Evolutionary conservation across 2,329 filamentous ascomycete species (phyloP), one percentile per base, ranked within the genome.

Genomic region (Paecilomyces sp.): DNA sequence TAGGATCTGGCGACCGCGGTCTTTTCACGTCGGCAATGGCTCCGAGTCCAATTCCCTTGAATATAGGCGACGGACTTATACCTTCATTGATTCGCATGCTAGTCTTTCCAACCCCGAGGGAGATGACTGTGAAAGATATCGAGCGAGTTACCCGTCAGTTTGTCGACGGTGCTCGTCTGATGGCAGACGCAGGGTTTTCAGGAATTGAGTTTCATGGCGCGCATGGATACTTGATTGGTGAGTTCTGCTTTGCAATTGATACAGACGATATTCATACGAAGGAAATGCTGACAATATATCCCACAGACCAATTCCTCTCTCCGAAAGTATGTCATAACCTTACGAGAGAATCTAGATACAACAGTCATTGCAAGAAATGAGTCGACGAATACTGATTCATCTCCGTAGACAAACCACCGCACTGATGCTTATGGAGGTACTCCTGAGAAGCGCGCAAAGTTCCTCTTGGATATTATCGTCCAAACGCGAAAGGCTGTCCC

Each of bases 81-180:
- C 73, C 79, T 30, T 71, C 71, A 0, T n/a, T 70, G 5, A 30
- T 70, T 25, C 64, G 66, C 25, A 57, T 59, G 30, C 31, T 75
- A 24, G 60, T 67, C 1, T 74, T 75, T 60, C 81, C 83, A 2
- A 81, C 78, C 0, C 85, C 86, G 0, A 77, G 80, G 53, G 85
- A 80, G 57, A 84, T 88, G 82, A 81, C 76, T 0, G 30, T 70
- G 0, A 67, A 69, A 0, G 85, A 88, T 47, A 85, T 88, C 52
- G 73, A 80, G 18, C 72, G 76, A 0, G 80, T 84, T 0, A 76
- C 85, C 8, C 65, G 69, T 6, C 77, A 80, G 53, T 88, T 87
- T 61, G 81, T 80, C 0, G 71, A 77, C 25, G 79, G 77, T 0
- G 85, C 86, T 0, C 74, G 77, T 5, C 66, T 86, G 3, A 75